phyloP scores from a whole-genome alignment of 2,329 filamentous ascomycete genomes.

The Fusarium xyrophilum region DNA sequence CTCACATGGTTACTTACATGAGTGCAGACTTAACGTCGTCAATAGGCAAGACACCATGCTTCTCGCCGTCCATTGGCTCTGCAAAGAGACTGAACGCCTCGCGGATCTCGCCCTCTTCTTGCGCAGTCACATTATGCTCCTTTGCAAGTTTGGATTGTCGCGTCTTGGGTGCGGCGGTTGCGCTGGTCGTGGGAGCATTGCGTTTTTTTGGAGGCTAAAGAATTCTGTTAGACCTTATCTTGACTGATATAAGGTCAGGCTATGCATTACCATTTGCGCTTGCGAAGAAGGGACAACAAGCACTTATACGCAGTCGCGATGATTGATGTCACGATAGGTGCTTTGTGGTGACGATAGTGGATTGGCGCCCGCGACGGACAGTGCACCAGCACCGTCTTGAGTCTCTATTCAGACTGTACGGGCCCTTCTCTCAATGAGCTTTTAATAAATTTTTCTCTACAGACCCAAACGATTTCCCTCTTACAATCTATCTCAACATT shows the following conservation, averaged over 20 bases:
- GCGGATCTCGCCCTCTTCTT: conserved; percentile 87
- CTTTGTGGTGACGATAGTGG: conserved; percentile 15
- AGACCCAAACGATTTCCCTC: background rate
- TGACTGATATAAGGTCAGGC: rapidly evolving
- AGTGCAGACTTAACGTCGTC: conserved; percentile 74
- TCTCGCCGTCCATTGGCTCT: conserved; percentile 73
- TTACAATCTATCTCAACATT: background rate
- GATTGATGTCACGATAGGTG: conserved; percentile 32
- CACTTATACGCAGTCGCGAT: conserved; percentile 15
- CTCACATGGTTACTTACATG: conserved; percentile 61
- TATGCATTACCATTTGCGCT: conserved; percentile 30
- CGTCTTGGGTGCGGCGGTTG: conserved; percentile 44
- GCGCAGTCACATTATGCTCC: conserved; percentile 83
- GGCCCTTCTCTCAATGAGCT: conserved; percentile 1
- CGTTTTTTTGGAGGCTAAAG: conserved; percentile 63
- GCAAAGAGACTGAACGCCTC: conserved; percentile 89
- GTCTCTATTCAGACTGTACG: conserved; percentile 14
- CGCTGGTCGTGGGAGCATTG: conserved; percentile 49
- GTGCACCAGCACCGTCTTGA: background rate
- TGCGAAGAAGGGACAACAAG: background rate
- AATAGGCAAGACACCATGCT: conserved; percentile 72
- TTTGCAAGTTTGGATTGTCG: conserved; percentile 89
- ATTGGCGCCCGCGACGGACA: conserved; percentile 9
- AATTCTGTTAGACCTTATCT: background rate
- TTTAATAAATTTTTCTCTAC: conserved; percentile 22